Evolutionary conservation across 2,329 filamentous ascomycete genomes (phyloP), one percentile per base, ranked within the genome.

Genomic region (Venturia asperata): DNA sequence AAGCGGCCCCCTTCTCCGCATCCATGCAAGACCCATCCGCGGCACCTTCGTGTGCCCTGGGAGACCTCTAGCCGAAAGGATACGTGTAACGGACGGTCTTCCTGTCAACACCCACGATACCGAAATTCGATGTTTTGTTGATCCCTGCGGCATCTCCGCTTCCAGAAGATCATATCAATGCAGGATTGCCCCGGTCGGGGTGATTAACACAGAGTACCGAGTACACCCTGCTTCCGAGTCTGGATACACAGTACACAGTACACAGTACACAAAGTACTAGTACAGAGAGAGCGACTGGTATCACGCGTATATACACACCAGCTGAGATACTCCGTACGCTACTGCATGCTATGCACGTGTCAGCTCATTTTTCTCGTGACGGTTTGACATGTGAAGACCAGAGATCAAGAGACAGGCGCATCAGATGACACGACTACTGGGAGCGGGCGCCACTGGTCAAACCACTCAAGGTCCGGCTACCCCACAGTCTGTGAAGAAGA

Each of bases 361-460:
- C 30, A 37, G 30, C 15, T 21, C 30, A 37, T 2, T 10, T 21
- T 10, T n/a, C 6, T 7, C 27, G 3, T 15, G 52, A n/a, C 30
- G 17, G 6, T 6, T 58, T 58, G 15, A 9, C 52, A 58, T 58
- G 52, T 58, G 52, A 58, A 58, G 52, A 27, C 37, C 52, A 58
- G 52, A 34, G 27, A 56, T 34, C 30, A 5, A 13, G n/a, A 37
- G 30, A 56, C 52, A 9, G 27, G 19, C 9, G 30, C 17, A 37
- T 58, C 52, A 58, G 52, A 58, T 58, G 52, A 58, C 49, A n/a
- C n/a, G n/a, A n/a, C 17, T n/a, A 24, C n/a, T 47, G 49, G 27
- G 24, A 34, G 49, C 6, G 30, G 6, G 27, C 52, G 52, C 52
- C 30, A 58, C 52, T 21, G 30, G 52, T 9, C 30, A 5, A 37